phyloP scores from a whole-genome alignment of 306 rosid genomes.

The Malus orientalis region DNA sequence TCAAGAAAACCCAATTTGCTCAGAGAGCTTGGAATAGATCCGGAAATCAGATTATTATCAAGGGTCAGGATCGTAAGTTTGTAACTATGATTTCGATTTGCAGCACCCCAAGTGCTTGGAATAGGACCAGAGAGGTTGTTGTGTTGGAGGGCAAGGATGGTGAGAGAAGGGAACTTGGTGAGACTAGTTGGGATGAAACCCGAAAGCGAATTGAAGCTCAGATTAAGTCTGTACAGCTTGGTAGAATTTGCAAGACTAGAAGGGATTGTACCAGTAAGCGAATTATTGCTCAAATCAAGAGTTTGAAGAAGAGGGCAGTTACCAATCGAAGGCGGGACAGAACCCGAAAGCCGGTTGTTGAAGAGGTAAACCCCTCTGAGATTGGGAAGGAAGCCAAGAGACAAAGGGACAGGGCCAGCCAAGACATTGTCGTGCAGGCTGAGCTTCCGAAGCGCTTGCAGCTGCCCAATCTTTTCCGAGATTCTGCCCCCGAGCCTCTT shows the following conservation, averaged over 20 bases:
- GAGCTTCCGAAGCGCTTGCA: constrained; percentile 64
- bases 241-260: constrained; percentile 58
- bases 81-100: constrained; percentile 25
- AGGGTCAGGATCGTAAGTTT: constrained; percentile 55
- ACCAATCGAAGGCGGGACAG: constrained; percentile 72
- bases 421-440: constrained; percentile 73
- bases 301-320: constrained; percentile 67
- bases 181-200: constrained; percentile 65
- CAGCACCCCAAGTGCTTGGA: constrained; percentile 51
- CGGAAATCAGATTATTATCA: constrained; percentile 59
- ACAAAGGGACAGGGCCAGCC: constrained; percentile 51
- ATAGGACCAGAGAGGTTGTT: constrained; percentile 69
- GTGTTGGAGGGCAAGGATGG: constrained; percentile 58
- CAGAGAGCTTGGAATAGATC: constrained; percentile 53
- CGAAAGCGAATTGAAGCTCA: constrained; percentile 75
- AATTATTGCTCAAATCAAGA: constrained; percentile 73
- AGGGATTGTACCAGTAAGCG: constrained; percentile 63
- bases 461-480: constrained; percentile 68
- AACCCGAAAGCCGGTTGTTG: constrained; percentile 79
- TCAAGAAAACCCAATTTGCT: constrained; percentile 47
- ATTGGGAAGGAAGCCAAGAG: constrained; percentile 64
- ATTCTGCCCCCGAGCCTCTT: constrained; percentile 72
- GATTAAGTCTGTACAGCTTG: constrained; percentile 56
- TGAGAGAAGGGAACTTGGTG: constrained; percentile 38
- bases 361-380: constrained; percentile 93